These are phyloP conservation scores for Calonectria naviculata DNA, from an alignment of 2,329 filamentous ascomycete genomes.

Conservation along the genomic window DNA sequence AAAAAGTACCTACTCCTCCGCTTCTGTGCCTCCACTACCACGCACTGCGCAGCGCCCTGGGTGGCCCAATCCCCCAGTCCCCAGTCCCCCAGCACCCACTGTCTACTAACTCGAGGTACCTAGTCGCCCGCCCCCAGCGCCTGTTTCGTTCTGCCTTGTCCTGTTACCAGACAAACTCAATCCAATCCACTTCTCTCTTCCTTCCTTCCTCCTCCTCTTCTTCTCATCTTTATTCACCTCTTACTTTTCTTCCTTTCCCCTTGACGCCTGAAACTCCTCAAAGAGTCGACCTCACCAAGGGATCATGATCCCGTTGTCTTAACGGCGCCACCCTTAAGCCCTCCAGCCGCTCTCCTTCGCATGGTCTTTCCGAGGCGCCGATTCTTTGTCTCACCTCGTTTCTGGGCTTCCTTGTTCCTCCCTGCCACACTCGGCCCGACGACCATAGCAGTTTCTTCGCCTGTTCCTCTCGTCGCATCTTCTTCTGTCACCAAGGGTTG, in stretches of 20 bases:
- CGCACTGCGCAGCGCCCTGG: conserved; percentile 17
- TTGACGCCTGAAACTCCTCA: conserved; percentile 33
- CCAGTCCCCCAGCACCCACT: conserved; percentile 23
- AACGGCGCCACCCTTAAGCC: conserved; percentile 38
- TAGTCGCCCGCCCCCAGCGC: conserved; percentile 36
- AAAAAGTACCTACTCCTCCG: neutral
- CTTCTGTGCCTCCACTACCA: conserved; percentile 24
- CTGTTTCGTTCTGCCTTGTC: conserved; percentile 25
- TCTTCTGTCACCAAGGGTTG: conserved; percentile 15
- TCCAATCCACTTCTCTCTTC: conserved; percentile 39
- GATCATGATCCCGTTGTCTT: conserved; percentile 43
- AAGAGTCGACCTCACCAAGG: conserved; percentile 25
- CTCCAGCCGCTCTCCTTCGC: conserved; percentile 39
- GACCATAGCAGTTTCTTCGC: conserved; percentile 34
- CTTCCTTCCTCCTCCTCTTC: conserved; percentile 34
- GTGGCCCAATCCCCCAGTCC: conserved; percentile 28
- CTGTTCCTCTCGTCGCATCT: conserved; percentile 28
- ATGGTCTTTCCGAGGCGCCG: conserved; percentile 41
- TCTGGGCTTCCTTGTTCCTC: conserved; percentile 39
- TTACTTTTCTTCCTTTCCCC: conserved; percentile 20
- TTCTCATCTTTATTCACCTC: conserved; percentile 29
- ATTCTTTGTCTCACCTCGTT: conserved; percentile 46
- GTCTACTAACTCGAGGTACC: conserved; percentile 29
- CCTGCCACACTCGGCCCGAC: conserved; percentile 40
- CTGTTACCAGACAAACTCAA: conserved; percentile 38